Conservation (phyloP, 2,329 filamentous ascomycete genomes). For the Colletotrichum orbiculare region DNA sequence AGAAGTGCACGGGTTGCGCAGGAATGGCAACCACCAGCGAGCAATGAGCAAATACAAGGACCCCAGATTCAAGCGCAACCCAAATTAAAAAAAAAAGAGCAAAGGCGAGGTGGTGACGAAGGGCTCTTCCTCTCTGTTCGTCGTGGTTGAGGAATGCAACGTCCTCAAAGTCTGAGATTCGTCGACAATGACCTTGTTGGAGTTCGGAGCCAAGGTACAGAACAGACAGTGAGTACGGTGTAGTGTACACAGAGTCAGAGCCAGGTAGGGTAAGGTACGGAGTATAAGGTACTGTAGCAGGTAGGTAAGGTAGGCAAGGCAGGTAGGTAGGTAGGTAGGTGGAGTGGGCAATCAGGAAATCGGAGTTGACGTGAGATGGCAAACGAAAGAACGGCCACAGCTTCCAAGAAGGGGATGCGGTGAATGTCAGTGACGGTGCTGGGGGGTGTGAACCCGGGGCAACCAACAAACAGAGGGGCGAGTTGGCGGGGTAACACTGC, state of each 20-base stretch:
- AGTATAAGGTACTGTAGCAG: too few species aligned
- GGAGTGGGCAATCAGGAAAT: constrained; percentile 26
- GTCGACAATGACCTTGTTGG: constrained; percentile 39
- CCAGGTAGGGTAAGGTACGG: too few species aligned
- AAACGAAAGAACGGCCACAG: constrained; percentile 28
- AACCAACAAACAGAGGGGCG: constrained; percentile 40
- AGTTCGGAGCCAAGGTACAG: too few species aligned
- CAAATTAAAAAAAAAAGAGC: too few species aligned
- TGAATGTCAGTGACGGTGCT: constrained; percentile 34
- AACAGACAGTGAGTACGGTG: too few species aligned
- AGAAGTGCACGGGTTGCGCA: constrained; percentile 1
- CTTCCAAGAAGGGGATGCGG: constrained; percentile 37
- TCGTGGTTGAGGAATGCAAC: constrained; percentile 24
- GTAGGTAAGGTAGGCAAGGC: too few species aligned
- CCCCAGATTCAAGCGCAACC: too few species aligned
- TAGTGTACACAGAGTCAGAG: too few species aligned
- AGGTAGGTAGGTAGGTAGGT: too few species aligned
- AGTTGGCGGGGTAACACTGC: constrained; percentile 38
- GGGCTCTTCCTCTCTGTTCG: background rate
- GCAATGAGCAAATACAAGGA: constrained; percentile 9
- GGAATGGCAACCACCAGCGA: constrained; percentile 2
- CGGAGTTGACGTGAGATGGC: constrained; percentile 33
- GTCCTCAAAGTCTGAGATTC: constrained; percentile 1
- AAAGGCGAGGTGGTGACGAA: background rate
- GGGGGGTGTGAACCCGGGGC: constrained; percentile 33